Evolutionary conservation across 306 rosid genomes (phyloP).

Genomic region (Malus sylvestris): DNA sequence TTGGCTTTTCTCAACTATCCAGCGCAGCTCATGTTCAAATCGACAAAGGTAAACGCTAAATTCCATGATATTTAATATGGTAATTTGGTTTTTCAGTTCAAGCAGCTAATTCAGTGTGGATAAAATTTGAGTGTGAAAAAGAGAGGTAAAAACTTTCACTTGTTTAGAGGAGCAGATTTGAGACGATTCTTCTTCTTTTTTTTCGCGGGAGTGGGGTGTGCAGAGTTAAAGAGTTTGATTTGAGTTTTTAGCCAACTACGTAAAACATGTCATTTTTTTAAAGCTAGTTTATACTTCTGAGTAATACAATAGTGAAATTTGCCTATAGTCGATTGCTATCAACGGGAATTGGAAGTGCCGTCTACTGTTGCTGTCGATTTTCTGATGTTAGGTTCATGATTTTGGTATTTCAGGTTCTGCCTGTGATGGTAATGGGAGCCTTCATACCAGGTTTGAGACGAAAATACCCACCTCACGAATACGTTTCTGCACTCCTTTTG

Average conservation of each 20-base stretch:
- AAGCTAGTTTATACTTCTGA: neutral
- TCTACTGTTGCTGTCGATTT: neutral
- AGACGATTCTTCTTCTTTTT: neutral
- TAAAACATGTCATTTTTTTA: neutral
- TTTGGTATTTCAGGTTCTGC: constrained; percentile 62
- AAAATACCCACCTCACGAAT: constrained; percentile 85
- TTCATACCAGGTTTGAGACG: constrained; percentile 89
- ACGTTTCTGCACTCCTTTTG: constrained; percentile 73
- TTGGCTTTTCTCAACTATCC: constrained; percentile 95
- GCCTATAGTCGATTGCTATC: neutral
- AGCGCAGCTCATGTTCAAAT: constrained; percentile 98
- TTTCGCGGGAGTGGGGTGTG: neutral
- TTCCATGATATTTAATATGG: neutral
- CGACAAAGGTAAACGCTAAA: constrained; percentile 62
- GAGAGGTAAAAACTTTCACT: neutral
- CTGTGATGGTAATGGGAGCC: constrained; percentile 99
- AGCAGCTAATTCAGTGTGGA: neutral
- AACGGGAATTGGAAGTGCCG: neutral
- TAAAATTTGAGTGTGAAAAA: neutral
- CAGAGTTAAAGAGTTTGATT: neutral
- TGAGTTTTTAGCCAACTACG: neutral
- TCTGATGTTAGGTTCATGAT: neutral
- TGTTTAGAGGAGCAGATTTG: neutral
- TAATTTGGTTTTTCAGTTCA: neutral
- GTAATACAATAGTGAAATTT: neutral